Evolutionary conservation across 2,329 filamentous ascomycete genomes (phyloP).

Genomic region (Pestalotiopsis sp.): DNA sequence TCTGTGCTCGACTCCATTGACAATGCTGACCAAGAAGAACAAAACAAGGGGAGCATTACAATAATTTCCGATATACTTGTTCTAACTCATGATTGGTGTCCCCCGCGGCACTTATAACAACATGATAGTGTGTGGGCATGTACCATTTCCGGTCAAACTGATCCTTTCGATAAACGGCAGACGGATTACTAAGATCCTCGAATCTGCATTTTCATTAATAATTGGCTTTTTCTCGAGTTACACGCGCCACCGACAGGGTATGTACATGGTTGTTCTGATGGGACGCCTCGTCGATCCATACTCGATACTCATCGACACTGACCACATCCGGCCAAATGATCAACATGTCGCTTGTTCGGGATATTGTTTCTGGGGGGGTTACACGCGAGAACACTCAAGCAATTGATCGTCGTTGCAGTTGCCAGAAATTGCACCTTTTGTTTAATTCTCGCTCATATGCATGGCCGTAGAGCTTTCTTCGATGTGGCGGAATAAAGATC

Average conservation of each 20-base stretch:
- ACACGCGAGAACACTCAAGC: background rate
- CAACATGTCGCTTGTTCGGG: background rate
- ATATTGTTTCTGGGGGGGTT: background rate
- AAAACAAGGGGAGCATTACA: background rate
- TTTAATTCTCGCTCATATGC: background rate
- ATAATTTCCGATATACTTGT: no score
- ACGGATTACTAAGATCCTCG: no score
- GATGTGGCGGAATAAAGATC: no score
- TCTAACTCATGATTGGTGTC: no score
- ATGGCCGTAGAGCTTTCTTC: background rate
- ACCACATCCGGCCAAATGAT: background rate
- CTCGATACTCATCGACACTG: background rate
- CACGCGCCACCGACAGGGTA: no score
- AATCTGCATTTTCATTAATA: no score
- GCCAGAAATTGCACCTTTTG: background rate
- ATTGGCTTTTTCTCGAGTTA: no score
- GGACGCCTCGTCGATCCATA: background rate
- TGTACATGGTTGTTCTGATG: no score
- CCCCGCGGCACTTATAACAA: no score
- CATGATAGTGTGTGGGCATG: no score
- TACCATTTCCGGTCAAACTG: no score
- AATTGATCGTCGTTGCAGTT: background rate
- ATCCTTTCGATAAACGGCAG: no score
- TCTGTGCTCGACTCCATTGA: background rate
- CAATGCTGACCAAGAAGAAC: background rate